Conservation (phyloP, 176 grass and related monocot species). For the Calamus simplicifolius region DNA sequence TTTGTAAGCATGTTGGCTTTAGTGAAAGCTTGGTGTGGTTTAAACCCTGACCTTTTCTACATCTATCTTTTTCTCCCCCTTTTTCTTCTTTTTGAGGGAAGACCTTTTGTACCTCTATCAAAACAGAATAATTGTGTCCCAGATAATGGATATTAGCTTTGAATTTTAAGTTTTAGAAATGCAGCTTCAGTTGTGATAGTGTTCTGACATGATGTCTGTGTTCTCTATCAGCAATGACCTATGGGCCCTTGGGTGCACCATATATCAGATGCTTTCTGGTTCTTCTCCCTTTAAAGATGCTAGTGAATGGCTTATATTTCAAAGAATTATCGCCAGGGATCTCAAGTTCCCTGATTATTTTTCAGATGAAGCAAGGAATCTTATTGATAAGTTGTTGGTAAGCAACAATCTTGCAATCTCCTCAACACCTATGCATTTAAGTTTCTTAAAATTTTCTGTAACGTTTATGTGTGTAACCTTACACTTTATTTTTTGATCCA, state of each 20-base stretch:
- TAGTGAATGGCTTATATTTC: conserved; percentile 93
- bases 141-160: no score
- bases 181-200: background rate
- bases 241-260: conserved; percentile 89
- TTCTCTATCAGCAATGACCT: conserved; percentile 77
- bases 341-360: conserved; percentile 79
- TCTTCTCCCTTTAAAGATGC: conserved; percentile 96
- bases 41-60: no score
- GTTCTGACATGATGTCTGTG: conserved; percentile 12
- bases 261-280: conserved; percentile 98
- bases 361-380: conserved; percentile 69
- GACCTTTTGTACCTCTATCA: no score
- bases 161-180: background rate
- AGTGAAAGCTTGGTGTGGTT: no score
- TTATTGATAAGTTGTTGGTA: conserved; percentile 95
- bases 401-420: conserved; percentile 6
- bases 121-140: no score
- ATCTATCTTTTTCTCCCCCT: no score
- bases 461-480: no score
- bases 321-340: conserved; percentile 87
- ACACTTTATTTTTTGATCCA: no score
- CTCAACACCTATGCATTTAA: conserved; percentile 1
- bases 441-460: no score
- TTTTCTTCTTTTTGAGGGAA: no score
- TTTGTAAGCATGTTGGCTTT: no score